Percentiles rank a stretch among this genome's conserved stretches.
These are phyloP conservation scores for Colletotrichum graminicola DNA, from an alignment of 2,329 filamentous ascomycete genomes.

Conservation along the genomic window DNA sequence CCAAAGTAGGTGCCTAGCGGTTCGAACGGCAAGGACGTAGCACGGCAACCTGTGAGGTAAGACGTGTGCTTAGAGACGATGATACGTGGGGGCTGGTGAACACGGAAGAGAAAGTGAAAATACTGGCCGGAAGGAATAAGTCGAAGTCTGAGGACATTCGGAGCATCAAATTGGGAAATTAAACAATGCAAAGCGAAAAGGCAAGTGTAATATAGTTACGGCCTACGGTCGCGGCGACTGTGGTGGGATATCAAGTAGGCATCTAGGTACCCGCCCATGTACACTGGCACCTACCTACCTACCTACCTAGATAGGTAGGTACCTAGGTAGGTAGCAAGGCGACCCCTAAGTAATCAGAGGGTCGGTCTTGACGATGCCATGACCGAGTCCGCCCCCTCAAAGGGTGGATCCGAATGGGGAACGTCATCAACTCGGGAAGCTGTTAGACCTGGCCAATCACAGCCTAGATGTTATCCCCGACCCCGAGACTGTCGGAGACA, in stretches of 20 bases:
- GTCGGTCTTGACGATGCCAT: slow-evolving; percentile 19
- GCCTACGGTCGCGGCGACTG: slow-evolving; percentile 21
- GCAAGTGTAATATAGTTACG: slow-evolving; percentile 23
- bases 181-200: slow-evolving; percentile 22
- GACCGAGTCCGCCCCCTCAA: slow-evolving; percentile 16
- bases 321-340: slow-evolving; percentile 2
- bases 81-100: slow-evolving; percentile 1
- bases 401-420: slow-evolving; percentile 11
- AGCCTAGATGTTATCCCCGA: slow-evolving; percentile 32
- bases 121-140: neutral
- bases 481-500: slow-evolving; percentile 26
- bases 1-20: slow-evolving; percentile 27
- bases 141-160: slow-evolving; percentile 7
- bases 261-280: neutral
- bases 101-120: neutral
- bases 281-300: too few relatives aligned
- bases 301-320: too few relatives aligned
- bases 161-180: slow-evolving; percentile 24
- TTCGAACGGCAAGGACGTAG: slow-evolving; percentile 13
- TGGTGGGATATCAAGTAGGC: slow-evolving; percentile 9
- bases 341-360: slow-evolving; percentile 35
- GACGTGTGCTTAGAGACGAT: neutral
- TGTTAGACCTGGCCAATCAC: slow-evolving; percentile 23
- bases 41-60: slow-evolving; percentile 5
- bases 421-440: slow-evolving; percentile 32